Evolutionary conservation across 208 protist species (phyloP).

Genomic region (Herpetomonas samuelpessoai): DNA sequence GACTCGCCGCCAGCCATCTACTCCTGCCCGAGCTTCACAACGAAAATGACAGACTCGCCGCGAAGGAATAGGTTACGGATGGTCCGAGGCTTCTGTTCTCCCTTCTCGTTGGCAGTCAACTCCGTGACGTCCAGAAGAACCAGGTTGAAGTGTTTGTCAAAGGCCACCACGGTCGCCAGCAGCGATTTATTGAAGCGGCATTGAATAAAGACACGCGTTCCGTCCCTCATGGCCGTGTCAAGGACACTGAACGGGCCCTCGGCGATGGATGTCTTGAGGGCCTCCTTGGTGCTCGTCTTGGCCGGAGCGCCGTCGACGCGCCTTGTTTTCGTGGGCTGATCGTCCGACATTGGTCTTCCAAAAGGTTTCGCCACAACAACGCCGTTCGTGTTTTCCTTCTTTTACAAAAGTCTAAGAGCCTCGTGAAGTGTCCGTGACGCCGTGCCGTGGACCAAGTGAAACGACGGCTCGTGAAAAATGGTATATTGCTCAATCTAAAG

Average conservation of each 20-base stretch:
- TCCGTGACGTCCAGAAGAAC: conserved; percentile 94
- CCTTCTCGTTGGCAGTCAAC: conserved; percentile 82
- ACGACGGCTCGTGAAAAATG: too few relatives aligned
- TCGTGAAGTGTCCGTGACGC: too few relatives aligned
- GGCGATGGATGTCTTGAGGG: conserved; percentile 50
- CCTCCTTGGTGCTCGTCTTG: conserved; percentile 38
- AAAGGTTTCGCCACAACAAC: too few relatives aligned
- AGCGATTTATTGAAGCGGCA: conserved; percentile 99
- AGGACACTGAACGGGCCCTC: conserved; percentile 82
- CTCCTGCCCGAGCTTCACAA: conserved; percentile 93
- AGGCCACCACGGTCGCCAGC: conserved; percentile 97
- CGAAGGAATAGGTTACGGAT: conserved; percentile 99
- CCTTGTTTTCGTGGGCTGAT: conserved; percentile 27
- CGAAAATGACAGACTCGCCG: conserved; percentile 98
- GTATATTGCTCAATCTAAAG: too few relatives aligned
- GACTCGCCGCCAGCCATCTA: too few relatives aligned
- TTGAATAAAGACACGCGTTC: conserved; percentile 96
- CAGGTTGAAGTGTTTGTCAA: conserved; percentile 99
- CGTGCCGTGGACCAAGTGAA: too few relatives aligned
- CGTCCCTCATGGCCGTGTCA: conserved; percentile 72
- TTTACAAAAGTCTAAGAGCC: too few relatives aligned
- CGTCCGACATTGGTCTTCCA: conserved; percentile 42
- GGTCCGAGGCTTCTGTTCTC: conserved; percentile 95
- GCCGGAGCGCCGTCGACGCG: conserved; percentile 21
- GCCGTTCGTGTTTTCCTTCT: too few relatives aligned